Evolutionary conservation across 1,284 basidiomycete species (phyloP), one percentile per base, ranked within the genome.

Genomic region (Trametes hirsuta): DNA sequence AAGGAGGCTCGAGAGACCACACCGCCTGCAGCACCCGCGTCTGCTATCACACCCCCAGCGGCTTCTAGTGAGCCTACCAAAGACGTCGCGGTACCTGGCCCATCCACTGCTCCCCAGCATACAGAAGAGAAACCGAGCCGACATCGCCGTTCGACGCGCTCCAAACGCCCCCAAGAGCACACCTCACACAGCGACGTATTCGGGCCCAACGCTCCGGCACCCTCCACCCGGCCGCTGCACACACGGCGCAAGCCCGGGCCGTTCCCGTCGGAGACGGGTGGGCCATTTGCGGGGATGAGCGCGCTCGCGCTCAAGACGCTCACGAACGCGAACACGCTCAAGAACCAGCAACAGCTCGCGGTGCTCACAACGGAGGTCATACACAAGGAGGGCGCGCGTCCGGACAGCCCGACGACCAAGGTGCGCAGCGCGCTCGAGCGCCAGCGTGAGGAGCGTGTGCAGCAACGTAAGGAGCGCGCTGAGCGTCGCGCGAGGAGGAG

Each of bases 401-500:
- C 93, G 11, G 90, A 90, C 59, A 93, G 90, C 70, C 93, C 92
- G 2, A 84, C 80, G 18, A 85, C 88, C 49, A 93, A 90, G 73
- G 83, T 90, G 44, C 84, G 83, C 66, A 93, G 89, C 3, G 80
- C 85, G 30, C 75, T 82, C 15, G 91, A 95, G 71, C 83, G 86
- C 62, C 82, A 90, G 65, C 84, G 87, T 63, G 88, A 91, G 47
- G 87, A 89, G 66, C 86, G 83, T 69, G 82, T 80, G 37, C 77
- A 74, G 45, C 81, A 84, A 58, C 77, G 91, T 61, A 78, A 79
- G 55, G 85, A 86, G 66, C 79, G 93, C 40, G 93, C 91, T 4
- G 81, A 84, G 61, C 78, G 87, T 52, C 81, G 90, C 41, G 83
- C 84, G 14, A 77, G 79, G 64, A 74, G 79, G 65, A 80, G 75